Percentiles rank a stretch among this genome's conserved stretches.
These are phyloP conservation scores for Annulohypoxylon stygium DNA, from an alignment of 495 filamentous ascomycete genomes.

Conservation along the genomic window DNA sequence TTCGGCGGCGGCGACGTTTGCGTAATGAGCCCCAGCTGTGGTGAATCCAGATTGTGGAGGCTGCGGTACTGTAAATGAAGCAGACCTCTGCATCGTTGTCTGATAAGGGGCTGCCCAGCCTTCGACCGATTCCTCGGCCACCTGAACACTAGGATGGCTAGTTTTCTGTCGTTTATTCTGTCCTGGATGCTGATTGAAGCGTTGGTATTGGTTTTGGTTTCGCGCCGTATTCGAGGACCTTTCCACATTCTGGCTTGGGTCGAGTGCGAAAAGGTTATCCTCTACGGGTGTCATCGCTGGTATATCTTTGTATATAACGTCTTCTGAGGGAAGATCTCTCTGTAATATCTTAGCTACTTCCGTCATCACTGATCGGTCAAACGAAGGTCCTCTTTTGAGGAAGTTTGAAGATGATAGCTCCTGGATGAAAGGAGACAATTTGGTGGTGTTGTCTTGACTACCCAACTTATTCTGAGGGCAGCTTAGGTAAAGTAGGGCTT, in stretches of 20 bases:
- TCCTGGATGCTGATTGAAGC: slow-evolving; percentile 25
- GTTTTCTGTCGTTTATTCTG: slow-evolving; percentile 51
- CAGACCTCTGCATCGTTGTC: slow-evolving; percentile 62
- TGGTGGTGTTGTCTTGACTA: slow-evolving; percentile 50
- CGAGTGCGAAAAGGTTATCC: slow-evolving; percentile 56
- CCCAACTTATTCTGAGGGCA: slow-evolving; percentile 68
- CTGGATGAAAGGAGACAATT: slow-evolving; percentile 58
- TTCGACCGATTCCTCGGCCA: slow-evolving; percentile 43
- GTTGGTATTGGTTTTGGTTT: slow-evolving; percentile 11
- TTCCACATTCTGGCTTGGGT: slow-evolving; percentile 51
- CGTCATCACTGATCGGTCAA: slow-evolving; percentile 57
- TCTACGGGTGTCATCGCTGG: slow-evolving; percentile 57
- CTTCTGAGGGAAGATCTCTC: slow-evolving; percentile 56
- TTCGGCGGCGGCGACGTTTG: slow-evolving; percentile 51
- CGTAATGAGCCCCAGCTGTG: slow-evolving; percentile 59
- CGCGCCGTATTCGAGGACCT: slow-evolving; percentile 23
- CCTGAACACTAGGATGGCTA: slow-evolving; percentile 44
- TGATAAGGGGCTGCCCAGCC: slow-evolving; percentile 53
- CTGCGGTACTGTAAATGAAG: slow-evolving; percentile 56
- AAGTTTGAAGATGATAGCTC: slow-evolving; percentile 53
- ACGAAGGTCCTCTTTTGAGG: slow-evolving; percentile 58
- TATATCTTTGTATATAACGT: slow-evolving; percentile 56
- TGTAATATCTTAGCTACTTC: slow-evolving; percentile 58
- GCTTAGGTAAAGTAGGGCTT: slow-evolving; percentile 91
- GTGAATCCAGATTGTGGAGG: slow-evolving; percentile 56